Conservation (phyloP, 176 grass and related monocot species). For the Cocos nucifera region DNA sequence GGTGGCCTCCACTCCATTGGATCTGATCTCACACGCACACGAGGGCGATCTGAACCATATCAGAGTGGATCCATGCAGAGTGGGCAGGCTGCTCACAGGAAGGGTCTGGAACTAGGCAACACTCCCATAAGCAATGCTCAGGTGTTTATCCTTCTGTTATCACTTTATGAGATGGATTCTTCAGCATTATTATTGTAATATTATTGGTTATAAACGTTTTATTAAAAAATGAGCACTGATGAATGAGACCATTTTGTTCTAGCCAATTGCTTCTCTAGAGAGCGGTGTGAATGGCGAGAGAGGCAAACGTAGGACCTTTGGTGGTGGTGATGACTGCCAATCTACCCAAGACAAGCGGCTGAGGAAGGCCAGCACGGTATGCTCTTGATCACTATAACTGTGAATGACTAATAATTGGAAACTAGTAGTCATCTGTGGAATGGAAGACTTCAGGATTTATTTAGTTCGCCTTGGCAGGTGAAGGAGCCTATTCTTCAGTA, state of each 20-base stretch:
- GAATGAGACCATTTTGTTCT: background rate
- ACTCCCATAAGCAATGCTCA: constrained; percentile 54
- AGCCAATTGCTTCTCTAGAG: constrained; percentile 70
- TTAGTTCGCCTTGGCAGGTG: constrained; percentile 25
- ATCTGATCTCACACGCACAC: constrained; percentile 77
- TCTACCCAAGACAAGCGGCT: constrained; percentile 49
- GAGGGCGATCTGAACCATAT: constrained; percentile 43
- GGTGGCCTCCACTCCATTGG: constrained; percentile 78
- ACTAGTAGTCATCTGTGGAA: no score
- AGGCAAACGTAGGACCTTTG: constrained; percentile 14
- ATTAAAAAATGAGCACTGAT: background rate
- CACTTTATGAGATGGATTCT: background rate
- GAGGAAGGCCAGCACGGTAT: constrained; percentile 83
- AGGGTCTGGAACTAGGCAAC: constrained; percentile 44
- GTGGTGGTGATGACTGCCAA: constrained; percentile 20
- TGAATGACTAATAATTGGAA: background rate
- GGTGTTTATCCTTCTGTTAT: constrained; percentile 26
- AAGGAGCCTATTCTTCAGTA: constrained; percentile 72
- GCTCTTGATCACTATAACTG: constrained; percentile 1
- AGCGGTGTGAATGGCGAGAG: constrained; percentile 65
- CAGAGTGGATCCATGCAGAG: constrained; percentile 41
- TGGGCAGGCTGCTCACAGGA: constrained; percentile 17
- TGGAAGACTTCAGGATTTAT: background rate
- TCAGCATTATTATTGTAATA: background rate
- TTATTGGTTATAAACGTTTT: background rate